Conservation (phyloP, 352 stramenopile species). For the Pythium aristosporum region DNA sequence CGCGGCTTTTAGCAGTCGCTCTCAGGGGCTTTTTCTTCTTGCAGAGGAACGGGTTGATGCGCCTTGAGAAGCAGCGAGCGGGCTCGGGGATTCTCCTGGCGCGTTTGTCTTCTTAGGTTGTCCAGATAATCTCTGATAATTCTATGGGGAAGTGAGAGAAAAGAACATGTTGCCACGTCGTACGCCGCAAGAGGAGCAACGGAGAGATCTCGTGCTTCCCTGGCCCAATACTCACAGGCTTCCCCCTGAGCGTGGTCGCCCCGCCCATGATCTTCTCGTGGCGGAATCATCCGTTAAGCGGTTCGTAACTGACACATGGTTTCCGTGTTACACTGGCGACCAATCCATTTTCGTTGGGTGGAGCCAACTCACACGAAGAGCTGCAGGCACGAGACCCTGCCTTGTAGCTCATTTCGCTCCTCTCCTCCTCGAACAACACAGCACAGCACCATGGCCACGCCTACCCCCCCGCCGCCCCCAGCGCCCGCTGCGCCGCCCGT, state of each 20-base stretch:
- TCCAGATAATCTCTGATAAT: constrained; percentile 36
- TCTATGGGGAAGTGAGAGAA: constrained; percentile 33
- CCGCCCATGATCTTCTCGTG: too few relatives aligned
- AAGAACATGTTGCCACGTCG: background rate
- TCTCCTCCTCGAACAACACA: background rate
- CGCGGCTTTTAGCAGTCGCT: background rate
- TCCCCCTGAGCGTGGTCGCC: too few relatives aligned
- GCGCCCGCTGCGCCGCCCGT: constrained; percentile 14
- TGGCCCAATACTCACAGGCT: too few relatives aligned
- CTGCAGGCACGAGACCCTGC: background rate
- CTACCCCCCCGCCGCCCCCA: constrained; percentile 21
- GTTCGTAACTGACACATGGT: constrained; percentile 24
- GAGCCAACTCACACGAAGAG: constrained; percentile 24
- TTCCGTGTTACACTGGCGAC: constrained; percentile 27
- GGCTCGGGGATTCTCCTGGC: background rate
- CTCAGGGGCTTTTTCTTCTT: background rate
- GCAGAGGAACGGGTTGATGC: constrained; percentile 7
- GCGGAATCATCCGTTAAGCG: constrained; percentile 19
- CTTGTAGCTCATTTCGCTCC: background rate
- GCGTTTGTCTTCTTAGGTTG: constrained; percentile 38
- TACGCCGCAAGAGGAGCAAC: background rate
- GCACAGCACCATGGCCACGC: constrained; percentile 32
- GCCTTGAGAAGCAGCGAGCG: background rate
- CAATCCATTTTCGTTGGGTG: constrained; percentile 26
- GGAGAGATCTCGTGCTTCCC: too few relatives aligned